Conservation (phyloP, 2,329 filamentous ascomycete species). For the Talaromyces sp. region DNA sequence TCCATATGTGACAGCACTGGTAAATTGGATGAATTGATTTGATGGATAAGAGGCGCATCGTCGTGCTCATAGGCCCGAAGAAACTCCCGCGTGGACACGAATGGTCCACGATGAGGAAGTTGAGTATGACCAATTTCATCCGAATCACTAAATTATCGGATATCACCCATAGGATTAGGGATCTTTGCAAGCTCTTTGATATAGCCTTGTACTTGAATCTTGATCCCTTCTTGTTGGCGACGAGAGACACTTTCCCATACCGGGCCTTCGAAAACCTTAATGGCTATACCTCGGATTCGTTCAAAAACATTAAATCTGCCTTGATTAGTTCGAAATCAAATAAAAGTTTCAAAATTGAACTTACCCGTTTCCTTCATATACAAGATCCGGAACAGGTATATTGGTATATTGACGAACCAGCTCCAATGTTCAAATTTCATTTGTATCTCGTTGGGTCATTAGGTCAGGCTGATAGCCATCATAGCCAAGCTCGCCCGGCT, state of each 20-base stretch:
- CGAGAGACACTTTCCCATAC: constrained; percentile 1
- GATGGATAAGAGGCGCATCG: constrained; percentile 3
- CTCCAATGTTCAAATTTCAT: not conserved
- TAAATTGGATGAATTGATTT: constrained; percentile 5
- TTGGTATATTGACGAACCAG: not conserved
- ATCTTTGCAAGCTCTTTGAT: constrained; percentile 5
- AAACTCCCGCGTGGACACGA: constrained; percentile 1
- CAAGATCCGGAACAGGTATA: not conserved
- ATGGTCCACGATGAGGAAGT: constrained; percentile 7
- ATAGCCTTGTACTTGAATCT: constrained; percentile 4
- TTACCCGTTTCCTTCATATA: constrained; percentile 5
- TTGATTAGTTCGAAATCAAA: not conserved
- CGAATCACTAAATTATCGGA: constrained; percentile 3
- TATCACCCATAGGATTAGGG: not conserved
- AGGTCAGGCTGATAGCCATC: constrained; percentile 3
- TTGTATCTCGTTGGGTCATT: constrained; percentile 3
- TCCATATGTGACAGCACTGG: constrained; percentile 7
- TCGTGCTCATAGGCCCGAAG: constrained; percentile 1
- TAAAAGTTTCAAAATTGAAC: not conserved
- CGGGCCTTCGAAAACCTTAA: constrained; percentile 6
- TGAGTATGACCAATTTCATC: constrained; percentile 4
- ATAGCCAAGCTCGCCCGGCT: constrained; percentile 7
- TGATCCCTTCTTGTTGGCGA: constrained; percentile 7
- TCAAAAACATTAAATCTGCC: constrained; percentile 7
- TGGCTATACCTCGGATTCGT: constrained; percentile 3